A percentile compares a stretch with the other conserved stretches of the same genome.
phyloP scores from a whole-genome alignment of 2,329 filamentous ascomycete genomes.

The Pyricularia sp. region DNA sequence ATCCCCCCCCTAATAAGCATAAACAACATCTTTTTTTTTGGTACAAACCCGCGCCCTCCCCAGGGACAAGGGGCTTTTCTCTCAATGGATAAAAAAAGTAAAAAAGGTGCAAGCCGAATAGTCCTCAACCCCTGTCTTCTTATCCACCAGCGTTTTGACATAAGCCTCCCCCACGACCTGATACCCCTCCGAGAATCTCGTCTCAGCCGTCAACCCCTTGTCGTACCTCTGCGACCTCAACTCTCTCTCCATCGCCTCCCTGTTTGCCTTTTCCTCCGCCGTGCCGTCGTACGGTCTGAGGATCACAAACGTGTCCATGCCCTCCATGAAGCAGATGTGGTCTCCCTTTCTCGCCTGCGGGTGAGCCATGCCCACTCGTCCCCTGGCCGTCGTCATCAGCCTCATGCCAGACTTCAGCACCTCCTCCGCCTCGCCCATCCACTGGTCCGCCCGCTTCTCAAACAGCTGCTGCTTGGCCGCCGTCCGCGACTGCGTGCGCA shows the following conservation, averaged over 20 bases:
- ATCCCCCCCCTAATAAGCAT: background rate
- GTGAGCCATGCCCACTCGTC: background rate
- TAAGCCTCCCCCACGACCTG: background rate
- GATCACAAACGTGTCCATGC: background rate
- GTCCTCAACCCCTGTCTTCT: constrained; percentile 1
- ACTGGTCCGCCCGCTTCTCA: background rate
- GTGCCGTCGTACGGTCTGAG: background rate
- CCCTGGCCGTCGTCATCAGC: constrained; percentile 1
- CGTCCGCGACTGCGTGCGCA: background rate
- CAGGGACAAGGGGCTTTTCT: background rate
- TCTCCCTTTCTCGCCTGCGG: background rate
- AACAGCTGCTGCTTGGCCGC: background rate
- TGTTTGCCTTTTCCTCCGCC: background rate
- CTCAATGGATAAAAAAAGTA: constrained; percentile 11
- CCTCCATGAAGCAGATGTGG: constrained; percentile 2
- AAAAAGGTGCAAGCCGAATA: constrained; percentile 12
- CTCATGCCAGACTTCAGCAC: background rate
- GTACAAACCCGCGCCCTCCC: background rate
- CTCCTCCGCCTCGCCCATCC: background rate
- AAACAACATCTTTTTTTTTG: background rate
- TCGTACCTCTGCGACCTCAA: background rate
- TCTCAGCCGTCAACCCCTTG: background rate
- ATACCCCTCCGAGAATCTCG: background rate
- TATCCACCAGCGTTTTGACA: background rate
- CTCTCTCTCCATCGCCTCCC: background rate